A percentile compares a stretch with the other conserved stretches of the same genome.
Conservation (phyloP, 1,139 yeast species). For the Lodderomyces beijingensis region DNA sequence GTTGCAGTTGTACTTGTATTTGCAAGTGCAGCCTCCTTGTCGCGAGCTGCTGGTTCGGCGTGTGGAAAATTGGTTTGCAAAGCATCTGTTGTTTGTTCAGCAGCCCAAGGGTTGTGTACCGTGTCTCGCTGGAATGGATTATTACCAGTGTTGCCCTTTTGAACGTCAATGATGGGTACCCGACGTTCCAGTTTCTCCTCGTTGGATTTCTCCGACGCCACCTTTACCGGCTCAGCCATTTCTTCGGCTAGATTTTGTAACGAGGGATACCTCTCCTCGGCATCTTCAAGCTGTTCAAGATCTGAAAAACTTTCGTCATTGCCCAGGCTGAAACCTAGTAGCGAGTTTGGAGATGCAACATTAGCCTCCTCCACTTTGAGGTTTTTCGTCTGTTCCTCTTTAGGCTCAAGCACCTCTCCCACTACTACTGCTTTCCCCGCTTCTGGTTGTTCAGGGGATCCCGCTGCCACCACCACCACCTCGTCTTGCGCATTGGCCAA, state of each 20-base stretch:
- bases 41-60: no score
- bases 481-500: background rate
- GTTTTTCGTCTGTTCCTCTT: constrained; percentile 2
- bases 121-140: background rate
- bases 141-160: background rate
- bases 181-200: no score
- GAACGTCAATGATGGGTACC: no score
- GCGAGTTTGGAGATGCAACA: constrained; percentile 2
- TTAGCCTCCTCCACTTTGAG: background rate
- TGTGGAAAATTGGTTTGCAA: no score
- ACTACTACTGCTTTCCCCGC: background rate
- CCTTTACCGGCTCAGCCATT: no score
- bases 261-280: constrained; percentile 43
- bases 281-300: constrained; percentile 35
- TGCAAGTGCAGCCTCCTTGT: no score
- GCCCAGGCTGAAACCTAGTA: constrained; percentile 12
- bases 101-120: background rate
- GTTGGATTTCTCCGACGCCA: no score
- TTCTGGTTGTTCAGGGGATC: background rate
- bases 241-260: constrained; percentile 35
- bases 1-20: background rate
- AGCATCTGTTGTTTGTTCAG: background rate
- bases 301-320: constrained; percentile 16
- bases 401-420: background rate
- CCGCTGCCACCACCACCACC: background rate